Conservation (phyloP, 768 basidiomycete genomes). For the Astraeus odoratus region DNA sequence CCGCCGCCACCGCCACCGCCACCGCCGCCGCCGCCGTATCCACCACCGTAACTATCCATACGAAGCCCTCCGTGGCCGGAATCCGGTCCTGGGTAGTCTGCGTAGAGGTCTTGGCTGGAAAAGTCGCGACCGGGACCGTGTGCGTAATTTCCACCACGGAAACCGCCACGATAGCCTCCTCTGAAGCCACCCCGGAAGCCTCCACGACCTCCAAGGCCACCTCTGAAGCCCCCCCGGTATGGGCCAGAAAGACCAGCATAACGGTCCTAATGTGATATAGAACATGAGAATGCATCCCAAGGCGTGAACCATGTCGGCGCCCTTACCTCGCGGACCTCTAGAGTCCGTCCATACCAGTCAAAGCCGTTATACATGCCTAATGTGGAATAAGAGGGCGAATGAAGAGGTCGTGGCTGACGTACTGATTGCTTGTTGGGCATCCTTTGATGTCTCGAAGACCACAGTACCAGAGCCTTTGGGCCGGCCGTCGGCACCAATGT, state of each 20-base stretch:
- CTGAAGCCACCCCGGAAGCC: conserved; percentile 46
- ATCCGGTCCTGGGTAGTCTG: conserved; percentile 88
- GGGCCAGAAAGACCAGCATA: conserved; percentile 80
- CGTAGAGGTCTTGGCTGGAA: conserved; percentile 85
- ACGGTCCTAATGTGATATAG: conserved; percentile 55
- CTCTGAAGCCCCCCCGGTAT: conserved; percentile 33
- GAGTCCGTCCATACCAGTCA: conserved; percentile 92
- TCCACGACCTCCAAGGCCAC: conserved; percentile 46
- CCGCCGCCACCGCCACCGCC: conserved; percentile 14
- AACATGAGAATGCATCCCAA: background rate
- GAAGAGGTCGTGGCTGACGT: conserved; percentile 24
- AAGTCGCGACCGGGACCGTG: conserved; percentile 56
- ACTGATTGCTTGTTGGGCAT: conserved; percentile 91
- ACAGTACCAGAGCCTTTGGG: conserved; percentile 98
- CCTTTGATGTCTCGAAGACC: conserved; percentile 85
- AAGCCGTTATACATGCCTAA: conserved; percentile 95
- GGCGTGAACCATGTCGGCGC: background rate
- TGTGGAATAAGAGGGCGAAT: background rate
- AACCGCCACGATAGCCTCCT: conserved; percentile 46
- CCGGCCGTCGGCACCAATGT: conserved; percentile 85
- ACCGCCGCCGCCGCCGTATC: conserved; percentile 28
- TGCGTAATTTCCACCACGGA: conserved; percentile 52
- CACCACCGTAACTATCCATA: conserved; percentile 33
- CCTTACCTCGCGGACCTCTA: conserved; percentile 91
- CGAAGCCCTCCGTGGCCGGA: conserved; percentile 29